A percentile compares a stretch with the other conserved stretches of the same genome.
Conservation (phyloP, 805 yeast genomes). For the Starmera quercuum region DNA sequence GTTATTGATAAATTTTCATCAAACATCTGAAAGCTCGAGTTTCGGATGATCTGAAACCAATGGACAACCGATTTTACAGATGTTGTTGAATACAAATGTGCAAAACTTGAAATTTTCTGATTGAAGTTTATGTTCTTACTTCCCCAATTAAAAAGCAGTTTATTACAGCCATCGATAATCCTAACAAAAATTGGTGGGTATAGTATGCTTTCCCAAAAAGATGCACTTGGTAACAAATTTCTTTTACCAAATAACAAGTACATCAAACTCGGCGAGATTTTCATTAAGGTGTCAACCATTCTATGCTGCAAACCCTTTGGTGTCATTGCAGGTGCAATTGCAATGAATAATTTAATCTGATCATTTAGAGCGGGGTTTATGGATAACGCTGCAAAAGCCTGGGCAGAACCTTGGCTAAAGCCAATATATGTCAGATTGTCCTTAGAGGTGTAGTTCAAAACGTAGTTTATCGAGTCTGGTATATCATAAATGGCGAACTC, state of each 20-base stretch:
- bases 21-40: slow-evolving; percentile 80
- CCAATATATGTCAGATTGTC: slow-evolving; percentile 74
- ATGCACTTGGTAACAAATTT: slow-evolving; percentile 64
- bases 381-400: slow-evolving; percentile 82
- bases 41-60: slow-evolving; percentile 86
- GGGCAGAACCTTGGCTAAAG: slow-evolving; percentile 92
- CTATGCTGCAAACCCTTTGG: slow-evolving; percentile 78
- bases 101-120: slow-evolving; percentile 75
- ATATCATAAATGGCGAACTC: slow-evolving; percentile 90
- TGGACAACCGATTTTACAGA: slow-evolving; percentile 91
- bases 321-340: slow-evolving; percentile 90
- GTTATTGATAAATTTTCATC: slow-evolving; percentile 48
- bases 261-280: slow-evolving; percentile 69
- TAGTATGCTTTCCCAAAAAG: slow-evolving; percentile 71
- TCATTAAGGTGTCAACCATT: slow-evolving; percentile 66
- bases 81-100: slow-evolving; percentile 86
- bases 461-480: slow-evolving; percentile 74
- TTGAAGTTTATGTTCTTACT: slow-evolving; percentile 58
- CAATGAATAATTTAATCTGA: slow-evolving; percentile 53
- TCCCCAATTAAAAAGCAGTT: slow-evolving; percentile 72
- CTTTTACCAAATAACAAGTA: slow-evolving; percentile 69
- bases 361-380: slow-evolving; percentile 55
- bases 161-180: slow-evolving; percentile 64
- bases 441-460: slow-evolving; percentile 43
- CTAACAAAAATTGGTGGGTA: slow-evolving; percentile 70